Evolutionary conservation across 495 filamentous ascomycete genomes (phyloP), one percentile per base, ranked within the genome.

Genomic region (Penicillium cinerascens): DNA sequence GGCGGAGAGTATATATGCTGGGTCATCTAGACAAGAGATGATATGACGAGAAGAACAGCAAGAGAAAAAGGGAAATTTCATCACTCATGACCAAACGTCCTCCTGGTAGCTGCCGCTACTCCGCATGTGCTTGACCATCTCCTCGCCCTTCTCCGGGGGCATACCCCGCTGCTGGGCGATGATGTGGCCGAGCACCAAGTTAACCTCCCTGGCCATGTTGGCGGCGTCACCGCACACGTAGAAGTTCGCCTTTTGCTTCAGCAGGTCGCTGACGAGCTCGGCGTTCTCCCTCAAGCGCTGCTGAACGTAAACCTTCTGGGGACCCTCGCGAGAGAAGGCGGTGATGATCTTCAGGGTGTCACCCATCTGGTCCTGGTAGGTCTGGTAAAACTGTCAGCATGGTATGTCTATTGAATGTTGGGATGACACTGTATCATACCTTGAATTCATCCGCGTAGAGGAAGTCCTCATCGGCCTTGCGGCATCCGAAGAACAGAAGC

Each of bases 201-300:
- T 97, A 71, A 99, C 93, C 65, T 97, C 93, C 40, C 95, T 83
- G 36, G 93, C 93, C 93, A 99, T 99, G 75, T 96, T 92, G 43
- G 95, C 89, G 6, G 93, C 93, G 61, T 99, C 93, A 73, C 93
- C 93, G 64, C 93, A 99, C 29, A 99, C 93, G 66, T 99, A 99
- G 75, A 99, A 90, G 71, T 92, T 96, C 15, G 87, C 92, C 63
- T 86, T 87, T 67, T 97, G 89, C 64, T 88, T 76, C 10, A 99
- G 78, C 3, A 99, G 83, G 57, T 92, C 82, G 69, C 96, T 93
- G 73, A 99, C 80, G 56, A 95, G 82, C 46, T 85, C 78, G 25
- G 90, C 88, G 20, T 84, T 75, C 69, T 97, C 90, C 69, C 86
- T 82, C 50, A 99, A 78, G 52, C 88, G 79, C 70, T 99, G 92